Base-by-base conservation (phyloP, 805 yeast genomes). In the Candida tibetensis region DNA sequence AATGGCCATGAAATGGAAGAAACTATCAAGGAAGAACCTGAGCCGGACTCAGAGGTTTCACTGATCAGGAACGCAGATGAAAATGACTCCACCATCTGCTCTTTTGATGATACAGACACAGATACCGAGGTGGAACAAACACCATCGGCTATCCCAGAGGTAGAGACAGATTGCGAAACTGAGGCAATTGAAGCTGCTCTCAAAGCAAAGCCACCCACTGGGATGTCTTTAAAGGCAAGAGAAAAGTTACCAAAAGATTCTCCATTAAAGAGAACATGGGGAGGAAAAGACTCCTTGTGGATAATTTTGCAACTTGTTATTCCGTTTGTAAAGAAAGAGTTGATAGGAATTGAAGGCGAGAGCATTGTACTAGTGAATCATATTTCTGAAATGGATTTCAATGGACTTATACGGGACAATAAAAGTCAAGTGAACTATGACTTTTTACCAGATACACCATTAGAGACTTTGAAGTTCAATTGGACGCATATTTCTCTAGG, bases 401-500 rank as follows among this genome's bases (percentile, higher is more conserved):
- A 44, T 1, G 46, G 35, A 2, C 34, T 57, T 10, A 39, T 63
- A 12, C 35, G 48, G 3, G 39, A 47, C 3, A 45, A 51, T 34
- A 53, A 53, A 32, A 34, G 55, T 2, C 52, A 71, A 53, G 55
- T 70, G 26, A 63, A 51, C 39, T 51, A 46, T 40, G 79, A 77
- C 43, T 76, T 65, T 43, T 50, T 70, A 22, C 71, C 76, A 0
- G 60, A 57, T 13, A 59, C 72, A 0, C 63, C 66, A 2, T 69
- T 77, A 4, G 59, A 60, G 21, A 49, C 72, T 3, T 62, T 82
- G 44, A 66, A 55, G 41, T 82, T 85, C 47, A 55, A 62, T 4
- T 86, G 95, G 95, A 72, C 76, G 28, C 64, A 63, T 37, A 52
- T 70, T 17, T 79, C 86, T 0, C 61, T 85, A 17, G 90, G 89